Base-by-base conservation (phyloP, 2,329 filamentous ascomycete species). In the Boeremia lycopersici region DNA sequence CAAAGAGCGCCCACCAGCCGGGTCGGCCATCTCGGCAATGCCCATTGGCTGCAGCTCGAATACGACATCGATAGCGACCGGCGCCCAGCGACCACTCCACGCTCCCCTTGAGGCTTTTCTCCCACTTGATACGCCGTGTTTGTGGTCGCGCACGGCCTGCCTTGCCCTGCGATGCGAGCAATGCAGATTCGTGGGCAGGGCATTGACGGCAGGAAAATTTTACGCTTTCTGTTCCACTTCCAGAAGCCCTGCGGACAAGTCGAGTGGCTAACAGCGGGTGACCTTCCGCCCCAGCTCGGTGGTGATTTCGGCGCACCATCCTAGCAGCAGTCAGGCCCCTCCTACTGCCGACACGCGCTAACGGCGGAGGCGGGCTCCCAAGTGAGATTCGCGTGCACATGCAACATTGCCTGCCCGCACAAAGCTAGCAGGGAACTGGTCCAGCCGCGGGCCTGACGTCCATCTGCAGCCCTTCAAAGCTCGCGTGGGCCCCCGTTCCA, bases 381-480 rank as follows among this genome's bases (percentile, higher is more conserved):
- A 60, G 50, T 48, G 28, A 64, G 57, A 57, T 64, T 64, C 56
- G 65, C 55, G 59, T 62, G 62, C 58, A 48, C 51, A 50, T 52
- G 44, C 56, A 56, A 42, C 36, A 36, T 47, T 44, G 42, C 59
- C 57, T 59, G 57, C 43, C 58, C 53, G 42, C 60, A 55, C 58
- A 59, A 64, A 53, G 50, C 57, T 67, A 70, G 64, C 47, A 55
- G 42, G 56, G 60, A 43, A 56, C 52, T 52, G 59, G 59, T 42
- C 62, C 62, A 62, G 60, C 61, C 64, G 57, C 53, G 48, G 19
- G 45, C 60, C 60, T 65, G 64, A 66, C 62, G 64, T 69, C 47
- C 62, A 53, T 57, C 57, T 63, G 61, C 65, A 67, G 59, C 53
- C 59, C 67, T 55, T 65, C 59, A 69, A 70, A 67, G 59, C 54